Base-by-base conservation (phyloP, 1,284 basidiomycete species). In the Sutorius eximius region DNA sequence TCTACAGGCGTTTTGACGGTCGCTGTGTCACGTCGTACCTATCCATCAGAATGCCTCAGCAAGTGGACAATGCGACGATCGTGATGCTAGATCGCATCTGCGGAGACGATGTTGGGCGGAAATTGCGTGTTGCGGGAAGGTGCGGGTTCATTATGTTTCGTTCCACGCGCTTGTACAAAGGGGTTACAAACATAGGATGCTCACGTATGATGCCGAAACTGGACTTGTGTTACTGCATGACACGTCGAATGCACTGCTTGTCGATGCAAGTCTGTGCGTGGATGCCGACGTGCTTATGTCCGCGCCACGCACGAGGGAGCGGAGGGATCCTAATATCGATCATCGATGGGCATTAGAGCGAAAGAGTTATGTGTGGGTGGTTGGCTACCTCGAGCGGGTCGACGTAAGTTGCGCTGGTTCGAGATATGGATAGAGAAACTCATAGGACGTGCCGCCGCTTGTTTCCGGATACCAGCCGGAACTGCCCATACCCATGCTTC, bases 331-430 rank as follows among this genome's bases (percentile, higher is more conserved):
- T 1, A 55, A 49, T 13, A 16, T 71, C 58, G 58, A 70, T 66
- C 51, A 58, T 56, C 49, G 60, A 27, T 86, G 85, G 85, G 71
- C 77, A 34, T 68, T 73, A 49, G 82, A 86, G 57, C 73, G 71
- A n/a, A 73, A 81, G 59, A 69, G 73, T 55, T 73, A 73, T 34
- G 69, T 84, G 37, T 77, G 80, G 70, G 77, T 76, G 18, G 66
- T 86, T 48, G 85, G 85, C 24, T 75, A 83, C 65, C 68, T 86
- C 49, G 83, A 86, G 61, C 64, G 65, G 33, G 65, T 67, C 52
- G 63, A 71, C 59, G 80, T 82, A 65, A 65, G 78, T 57, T 54
- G 54, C 40, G 20, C 16, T 53, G 51, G 45, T 56, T 40, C 22
- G 5, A 47, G 55, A 51, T 55, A 41, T 41, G 45, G 50, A 29